phyloP scores from a whole-genome alignment of 2,329 filamentous ascomycete species.

The Aspergillus caelatus region DNA sequence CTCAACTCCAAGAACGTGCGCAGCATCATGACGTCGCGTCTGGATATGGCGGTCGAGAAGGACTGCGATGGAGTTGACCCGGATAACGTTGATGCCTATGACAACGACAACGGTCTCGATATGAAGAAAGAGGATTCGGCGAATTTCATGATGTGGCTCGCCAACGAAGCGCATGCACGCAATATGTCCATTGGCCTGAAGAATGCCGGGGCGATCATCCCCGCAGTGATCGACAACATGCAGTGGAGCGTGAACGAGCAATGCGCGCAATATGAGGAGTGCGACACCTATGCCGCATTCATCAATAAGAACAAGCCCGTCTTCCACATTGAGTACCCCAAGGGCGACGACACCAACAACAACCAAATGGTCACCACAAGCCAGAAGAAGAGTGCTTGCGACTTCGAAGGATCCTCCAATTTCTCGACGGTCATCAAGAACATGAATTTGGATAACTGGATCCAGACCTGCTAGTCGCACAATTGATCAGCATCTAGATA shows the following conservation, averaged over 20 bases:
- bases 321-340: slow-evolving; percentile 73
- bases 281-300: slow-evolving; percentile 60
- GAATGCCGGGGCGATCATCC: slow-evolving; percentile 66
- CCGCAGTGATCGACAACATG: slow-evolving; percentile 53
- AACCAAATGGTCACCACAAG: slow-evolving; percentile 33
- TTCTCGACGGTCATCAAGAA: slow-evolving; percentile 70
- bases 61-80: slow-evolving; percentile 71
- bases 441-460: slow-evolving; percentile 66
- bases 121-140: slow-evolving; percentile 62
- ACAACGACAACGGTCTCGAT: slow-evolving; percentile 65
- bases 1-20: slow-evolving; percentile 61
- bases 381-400: slow-evolving; percentile 50
- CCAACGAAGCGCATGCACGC: slow-evolving; percentile 54
- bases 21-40: slow-evolving; percentile 63
- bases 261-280: slow-evolving; percentile 65
- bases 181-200: slow-evolving; percentile 69
- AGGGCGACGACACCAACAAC: slow-evolving; percentile 47
- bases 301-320: slow-evolving; percentile 66
- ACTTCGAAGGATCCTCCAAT: slow-evolving; percentile 47
- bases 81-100: slow-evolving; percentile 70
- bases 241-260: slow-evolving; percentile 73
- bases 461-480: slow-evolving; percentile 54
- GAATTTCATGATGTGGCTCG: slow-evolving; percentile 63
- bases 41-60: slow-evolving; percentile 62
- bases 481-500: neutral